These are phyloP conservation scores for Rhizopogon sp. DNA, from an alignment of 768 basidiomycete genomes.

Conservation along the genomic window DNA sequence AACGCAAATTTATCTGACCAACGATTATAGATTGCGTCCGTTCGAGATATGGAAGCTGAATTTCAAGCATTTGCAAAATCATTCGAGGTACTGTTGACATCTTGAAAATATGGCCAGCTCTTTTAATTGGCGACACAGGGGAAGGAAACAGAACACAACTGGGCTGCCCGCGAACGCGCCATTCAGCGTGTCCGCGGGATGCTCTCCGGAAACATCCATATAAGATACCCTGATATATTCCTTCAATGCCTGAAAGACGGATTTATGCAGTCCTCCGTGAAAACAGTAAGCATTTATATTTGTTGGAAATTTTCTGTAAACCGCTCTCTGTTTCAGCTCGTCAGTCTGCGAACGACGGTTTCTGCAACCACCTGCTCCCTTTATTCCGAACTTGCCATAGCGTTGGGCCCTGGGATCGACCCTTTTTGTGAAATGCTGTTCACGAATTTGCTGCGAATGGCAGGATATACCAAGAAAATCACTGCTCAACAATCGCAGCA, in stretches of 20 bases:
- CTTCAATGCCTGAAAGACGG: conserved; percentile 67
- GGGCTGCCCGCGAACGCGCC: conserved; percentile 76
- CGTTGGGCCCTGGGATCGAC: conserved; percentile 68
- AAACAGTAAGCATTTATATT: conserved; percentile 55
- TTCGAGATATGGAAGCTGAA: conserved; percentile 80
- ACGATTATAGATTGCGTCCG: conserved; percentile 66
- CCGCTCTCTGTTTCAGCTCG: conserved; percentile 45
- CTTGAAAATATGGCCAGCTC: neutral
- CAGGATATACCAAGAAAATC: conserved; percentile 90
- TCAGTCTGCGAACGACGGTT: conserved; percentile 89
- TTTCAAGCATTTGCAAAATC: conserved; percentile 72
- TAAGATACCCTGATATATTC: conserved; percentile 71
- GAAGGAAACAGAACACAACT: conserved; percentile 97
- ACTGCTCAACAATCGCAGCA: conserved; percentile 82
- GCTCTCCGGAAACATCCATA: conserved; percentile 80
- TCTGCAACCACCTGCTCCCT: conserved; percentile 72
- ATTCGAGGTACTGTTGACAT: conserved; percentile 61
- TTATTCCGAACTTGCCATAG: conserved; percentile 65
- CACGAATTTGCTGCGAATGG: conserved; percentile 78
- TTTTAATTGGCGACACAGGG: conserved; percentile 46
- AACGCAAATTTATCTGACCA: conserved; percentile 1
- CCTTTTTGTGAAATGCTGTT: conserved; percentile 74
- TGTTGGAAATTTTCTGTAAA: neutral
- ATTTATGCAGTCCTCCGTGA: conserved; percentile 78
- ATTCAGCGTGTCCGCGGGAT: conserved; percentile 81